These are phyloP conservation scores for Lanmaoa pseudosensibilis DNA, from an alignment of 768 basidiomycete species.

Conservation along the genomic window DNA sequence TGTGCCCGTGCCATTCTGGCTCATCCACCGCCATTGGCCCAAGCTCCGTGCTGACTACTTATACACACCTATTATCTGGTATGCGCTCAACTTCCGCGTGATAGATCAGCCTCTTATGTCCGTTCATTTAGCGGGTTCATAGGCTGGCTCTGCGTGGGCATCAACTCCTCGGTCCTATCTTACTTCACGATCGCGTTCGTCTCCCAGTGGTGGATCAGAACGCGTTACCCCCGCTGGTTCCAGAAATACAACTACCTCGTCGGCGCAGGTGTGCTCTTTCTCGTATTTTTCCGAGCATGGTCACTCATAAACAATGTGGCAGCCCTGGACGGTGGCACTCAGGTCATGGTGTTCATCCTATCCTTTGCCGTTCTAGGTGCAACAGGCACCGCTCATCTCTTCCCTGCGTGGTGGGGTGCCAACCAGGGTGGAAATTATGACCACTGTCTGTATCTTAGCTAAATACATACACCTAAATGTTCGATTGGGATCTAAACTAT, in stretches of 20 bases:
- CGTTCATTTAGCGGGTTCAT: slow-evolving; percentile 14
- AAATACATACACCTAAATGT: neutral
- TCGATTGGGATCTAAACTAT: neutral
- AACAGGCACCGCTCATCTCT: slow-evolving; percentile 46
- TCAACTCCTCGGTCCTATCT: slow-evolving; percentile 26
- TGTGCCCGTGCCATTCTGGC: slow-evolving; percentile 43
- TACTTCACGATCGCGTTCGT: slow-evolving; percentile 28
- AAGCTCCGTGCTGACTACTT: slow-evolving; percentile 25
- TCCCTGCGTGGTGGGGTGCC: slow-evolving; percentile 62
- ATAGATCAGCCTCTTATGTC: neutral
- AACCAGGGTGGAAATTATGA: slow-evolving; percentile 49
- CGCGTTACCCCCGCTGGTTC: slow-evolving; percentile 38
- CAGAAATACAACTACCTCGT: slow-evolving; percentile 38
- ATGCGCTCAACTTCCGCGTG: slow-evolving; percentile 4
- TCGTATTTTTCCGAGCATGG: neutral
- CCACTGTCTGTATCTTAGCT: slow-evolving; percentile 20
- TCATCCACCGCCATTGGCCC: slow-evolving; percentile 38
- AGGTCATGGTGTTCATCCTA: slow-evolving; percentile 57
- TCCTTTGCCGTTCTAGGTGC: slow-evolving; percentile 54
- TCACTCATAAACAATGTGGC: neutral
- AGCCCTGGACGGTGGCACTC: slow-evolving; percentile 40
- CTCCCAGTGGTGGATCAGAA: slow-evolving; percentile 41
- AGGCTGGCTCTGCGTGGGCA: slow-evolving; percentile 24
- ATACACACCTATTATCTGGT: slow-evolving; percentile 34
- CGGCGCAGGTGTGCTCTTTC: slow-evolving; percentile 40